A percentile compares a stretch with the other conserved stretches of the same genome.
Conservation (phyloP, 176 grass and related monocot species). For the Secale cereale region DNA sequence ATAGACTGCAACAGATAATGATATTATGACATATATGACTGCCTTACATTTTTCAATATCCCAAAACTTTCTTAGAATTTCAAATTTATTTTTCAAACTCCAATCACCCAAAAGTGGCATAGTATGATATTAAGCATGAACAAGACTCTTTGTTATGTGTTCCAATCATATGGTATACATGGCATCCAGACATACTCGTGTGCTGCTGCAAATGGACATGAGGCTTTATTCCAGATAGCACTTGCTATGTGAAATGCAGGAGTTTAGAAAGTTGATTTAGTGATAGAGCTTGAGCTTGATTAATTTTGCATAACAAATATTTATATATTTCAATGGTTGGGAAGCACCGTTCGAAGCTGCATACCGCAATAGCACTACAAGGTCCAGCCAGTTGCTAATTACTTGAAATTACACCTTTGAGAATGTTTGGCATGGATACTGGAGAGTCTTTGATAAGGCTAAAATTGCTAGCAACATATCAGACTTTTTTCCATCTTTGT, state of each 20-base stretch:
- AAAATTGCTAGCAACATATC: neutral
- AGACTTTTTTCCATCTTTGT: neutral
- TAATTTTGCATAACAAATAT: neutral
- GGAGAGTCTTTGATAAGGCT: neutral
- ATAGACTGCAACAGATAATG: neutral
- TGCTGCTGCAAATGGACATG: neutral
- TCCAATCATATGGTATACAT: neutral
- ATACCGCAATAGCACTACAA: neutral
- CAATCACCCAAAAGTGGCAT: neutral
- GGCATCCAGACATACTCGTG: neutral
- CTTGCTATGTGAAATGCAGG: neutral
- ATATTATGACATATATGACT: neutral
- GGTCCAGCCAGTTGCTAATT: neutral
- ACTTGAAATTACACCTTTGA: neutral
- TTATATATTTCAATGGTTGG: neutral
- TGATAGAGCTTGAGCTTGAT: neutral
- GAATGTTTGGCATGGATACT: neutral
- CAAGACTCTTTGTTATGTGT: neutral
- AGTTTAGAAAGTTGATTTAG: neutral
- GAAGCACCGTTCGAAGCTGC: neutral
- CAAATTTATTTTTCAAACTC: neutral
- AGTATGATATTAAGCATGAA: neutral
- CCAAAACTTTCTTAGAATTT: neutral
- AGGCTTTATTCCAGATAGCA: neutral
- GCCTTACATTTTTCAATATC: neutral